phyloP scores from a whole-genome alignment of 2,329 filamentous ascomycete species.

The Stenocarpella maydis region DNA sequence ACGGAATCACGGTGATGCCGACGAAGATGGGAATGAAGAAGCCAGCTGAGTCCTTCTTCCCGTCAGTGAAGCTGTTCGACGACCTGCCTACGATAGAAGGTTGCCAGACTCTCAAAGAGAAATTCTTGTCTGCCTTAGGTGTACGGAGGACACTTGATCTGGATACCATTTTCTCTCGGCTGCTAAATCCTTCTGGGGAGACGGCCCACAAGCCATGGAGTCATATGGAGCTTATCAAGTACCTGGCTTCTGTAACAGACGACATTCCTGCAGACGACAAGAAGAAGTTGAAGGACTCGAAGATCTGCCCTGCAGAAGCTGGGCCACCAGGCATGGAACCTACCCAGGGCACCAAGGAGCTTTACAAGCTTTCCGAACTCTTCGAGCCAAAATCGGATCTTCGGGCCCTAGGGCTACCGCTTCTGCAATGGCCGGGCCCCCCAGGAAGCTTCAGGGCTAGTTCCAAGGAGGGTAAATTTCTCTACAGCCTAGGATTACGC shows the following conservation, averaged over 20 bases:
- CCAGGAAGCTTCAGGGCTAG: slow-evolving; percentile 68
- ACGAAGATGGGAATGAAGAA: slow-evolving; percentile 90
- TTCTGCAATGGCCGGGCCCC: slow-evolving; percentile 82
- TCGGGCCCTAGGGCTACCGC: slow-evolving; percentile 73
- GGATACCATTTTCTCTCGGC: slow-evolving; percentile 88
- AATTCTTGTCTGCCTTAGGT: slow-evolving; percentile 82
- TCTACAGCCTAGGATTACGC: slow-evolving; percentile 76
- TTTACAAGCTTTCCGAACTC: slow-evolving; percentile 80
- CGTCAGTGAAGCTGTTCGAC: slow-evolving; percentile 92
- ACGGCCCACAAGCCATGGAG: slow-evolving; percentile 75
- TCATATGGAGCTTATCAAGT: slow-evolving; percentile 93
- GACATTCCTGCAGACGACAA: slow-evolving; percentile 89
- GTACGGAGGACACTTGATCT: slow-evolving; percentile 96
- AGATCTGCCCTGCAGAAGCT: slow-evolving; percentile 82
- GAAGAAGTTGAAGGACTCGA: slow-evolving; percentile 77
- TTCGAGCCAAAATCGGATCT: slow-evolving; percentile 80
- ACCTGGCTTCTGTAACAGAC: slow-evolving; percentile 85
- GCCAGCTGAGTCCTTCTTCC: slow-evolving; percentile 88
- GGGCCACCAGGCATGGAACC: slow-evolving; percentile 64
- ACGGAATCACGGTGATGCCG: slow-evolving; percentile 78
- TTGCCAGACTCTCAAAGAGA: slow-evolving; percentile 85
- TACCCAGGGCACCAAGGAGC: slow-evolving; percentile 56
- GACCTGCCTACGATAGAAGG: slow-evolving; percentile 85
- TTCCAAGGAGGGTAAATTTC: slow-evolving; percentile 77
- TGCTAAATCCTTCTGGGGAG: slow-evolving; percentile 72